These are phyloP conservation scores for Orbilia oligospora DNA, from an alignment of 2,329 filamentous ascomycete genomes.

Conservation along the genomic window DNA sequence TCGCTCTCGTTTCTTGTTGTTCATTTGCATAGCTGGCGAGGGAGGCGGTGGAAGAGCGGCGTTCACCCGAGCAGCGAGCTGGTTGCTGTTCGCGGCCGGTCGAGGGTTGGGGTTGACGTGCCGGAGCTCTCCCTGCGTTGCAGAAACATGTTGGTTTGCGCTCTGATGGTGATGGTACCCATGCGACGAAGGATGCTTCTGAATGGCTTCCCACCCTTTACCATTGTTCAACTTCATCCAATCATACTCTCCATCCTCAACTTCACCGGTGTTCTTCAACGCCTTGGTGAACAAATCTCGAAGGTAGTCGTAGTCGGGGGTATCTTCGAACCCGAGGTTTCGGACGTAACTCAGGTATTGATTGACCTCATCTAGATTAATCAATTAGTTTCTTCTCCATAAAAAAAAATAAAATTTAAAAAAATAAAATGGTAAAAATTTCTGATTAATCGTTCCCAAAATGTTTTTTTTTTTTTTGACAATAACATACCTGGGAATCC, in stretches of 20 bases:
- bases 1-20: slow-evolving; percentile 77
- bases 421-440: slow-evolving; percentile 28
- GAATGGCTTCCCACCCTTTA: slow-evolving; percentile 90
- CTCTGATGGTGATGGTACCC: slow-evolving; percentile 71
- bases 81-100: slow-evolving; percentile 72
- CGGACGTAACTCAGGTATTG: slow-evolving; percentile 98
- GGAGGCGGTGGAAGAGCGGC: slow-evolving; percentile 92
- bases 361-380: slow-evolving; percentile 84
- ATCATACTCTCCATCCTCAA: slow-evolving; percentile 98
- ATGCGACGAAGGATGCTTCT: slow-evolving; percentile 78
- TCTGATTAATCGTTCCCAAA: slow-evolving; percentile 62
- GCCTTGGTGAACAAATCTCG: slow-evolving; percentile 96
- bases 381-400: slow-evolving; percentile 23
- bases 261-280: slow-evolving; percentile 91
- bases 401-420: too few species aligned
- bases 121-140: slow-evolving; percentile 64
- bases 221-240: slow-evolving; percentile 99
- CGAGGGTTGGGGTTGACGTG: slow-evolving; percentile 71
- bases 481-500: slow-evolving; percentile 83
- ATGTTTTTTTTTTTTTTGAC: not conserved
- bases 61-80: slow-evolving; percentile 87
- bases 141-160: slow-evolving; percentile 71
- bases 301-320: slow-evolving; percentile 97
- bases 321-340: slow-evolving; percentile 98
- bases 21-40: slow-evolving; percentile 86